These are phyloP conservation scores for Castanea mollissima DNA, from an alignment of 306 rosid genomes.

Conservation along the genomic window DNA sequence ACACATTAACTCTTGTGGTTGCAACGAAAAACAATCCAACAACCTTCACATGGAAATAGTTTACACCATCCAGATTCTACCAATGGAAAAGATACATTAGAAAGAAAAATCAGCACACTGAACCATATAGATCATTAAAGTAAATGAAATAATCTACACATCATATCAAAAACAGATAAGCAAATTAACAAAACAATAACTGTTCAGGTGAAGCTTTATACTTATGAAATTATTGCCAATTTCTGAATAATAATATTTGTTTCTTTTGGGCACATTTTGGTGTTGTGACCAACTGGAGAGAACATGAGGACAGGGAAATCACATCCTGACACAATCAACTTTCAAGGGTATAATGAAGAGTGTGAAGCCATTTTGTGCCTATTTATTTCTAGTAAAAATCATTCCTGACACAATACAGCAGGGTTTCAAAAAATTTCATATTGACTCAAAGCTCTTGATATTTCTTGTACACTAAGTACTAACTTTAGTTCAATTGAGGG, in stretches of 20 bases:
- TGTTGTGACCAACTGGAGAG: no score
- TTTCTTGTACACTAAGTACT: no score
- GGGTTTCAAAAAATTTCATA: no score
- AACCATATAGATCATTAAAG: background rate
- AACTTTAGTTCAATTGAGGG: no score
- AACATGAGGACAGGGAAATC: no score
- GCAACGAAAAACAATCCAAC: constrained; percentile 86
- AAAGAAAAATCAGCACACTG: constrained; percentile 18
- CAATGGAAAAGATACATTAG: background rate
- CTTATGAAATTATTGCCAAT: background rate
- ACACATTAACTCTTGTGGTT: constrained; percentile 66
- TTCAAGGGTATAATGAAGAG: no score
- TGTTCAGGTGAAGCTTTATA: background rate
- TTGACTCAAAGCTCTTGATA: no score
- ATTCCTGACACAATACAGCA: no score
- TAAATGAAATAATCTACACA: background rate
- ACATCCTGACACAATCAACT: no score
- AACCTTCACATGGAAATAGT: constrained; percentile 86
- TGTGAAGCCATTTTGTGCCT: no score
- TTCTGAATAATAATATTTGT: background rate
- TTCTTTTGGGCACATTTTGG: background rate
- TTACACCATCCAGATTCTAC: constrained; percentile 84
- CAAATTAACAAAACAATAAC: background rate
- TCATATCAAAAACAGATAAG: constrained; percentile 4
- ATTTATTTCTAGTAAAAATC: no score